Evolutionary conservation across 2,329 filamentous ascomycete genomes (phyloP).

Genomic region (Myrmaecium sp.): DNA sequence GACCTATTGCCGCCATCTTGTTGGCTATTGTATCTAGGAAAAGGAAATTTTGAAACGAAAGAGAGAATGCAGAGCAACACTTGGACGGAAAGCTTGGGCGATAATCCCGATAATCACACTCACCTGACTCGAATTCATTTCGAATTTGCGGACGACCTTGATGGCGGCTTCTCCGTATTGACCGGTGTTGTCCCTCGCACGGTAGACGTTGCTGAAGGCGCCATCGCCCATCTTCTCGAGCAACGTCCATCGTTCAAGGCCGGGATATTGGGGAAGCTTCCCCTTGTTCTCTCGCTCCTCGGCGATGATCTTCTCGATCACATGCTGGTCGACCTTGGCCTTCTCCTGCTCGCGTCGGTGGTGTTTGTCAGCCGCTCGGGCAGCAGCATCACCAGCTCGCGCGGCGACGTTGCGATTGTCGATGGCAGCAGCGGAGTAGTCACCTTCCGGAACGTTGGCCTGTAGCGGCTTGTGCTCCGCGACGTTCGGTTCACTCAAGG

Average conservation of each 20-base stretch:
- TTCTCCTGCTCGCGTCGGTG: conserved; percentile 34
- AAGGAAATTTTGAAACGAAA: conserved; percentile 10
- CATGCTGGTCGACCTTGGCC: conserved; percentile 38
- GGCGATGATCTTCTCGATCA: conserved; percentile 71
- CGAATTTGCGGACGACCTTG: conserved; percentile 96
- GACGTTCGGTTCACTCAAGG: conserved; percentile 43
- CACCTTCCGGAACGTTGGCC: conserved; percentile 31
- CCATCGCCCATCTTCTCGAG: conserved; percentile 98
- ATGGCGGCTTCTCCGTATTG: conserved; percentile 73
- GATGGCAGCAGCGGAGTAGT: conserved; percentile 46
- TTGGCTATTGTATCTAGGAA: conserved; percentile 31
- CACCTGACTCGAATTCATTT: conserved; percentile 98
- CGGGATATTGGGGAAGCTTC: conserved; percentile 75
- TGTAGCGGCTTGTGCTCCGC: conserved; percentile 39
- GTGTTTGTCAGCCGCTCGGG: conserved; percentile 43
- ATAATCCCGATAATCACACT: conserved; percentile 28
- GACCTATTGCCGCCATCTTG: conserved; percentile 47
- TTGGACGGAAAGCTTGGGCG: conserved; percentile 13
- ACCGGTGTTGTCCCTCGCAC: conserved; percentile 59
- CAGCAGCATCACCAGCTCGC: conserved; percentile 48
- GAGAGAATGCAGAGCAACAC: conserved; percentile 14
- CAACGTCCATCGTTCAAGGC: conserved; percentile 70
- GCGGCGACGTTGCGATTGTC: conserved; percentile 48
- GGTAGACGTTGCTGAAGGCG: conserved; percentile 97
- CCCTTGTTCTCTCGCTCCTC: conserved; percentile 77